phyloP scores from a whole-genome alignment of 1,284 basidiomycete genomes.

The Malassezia sp. region DNA sequence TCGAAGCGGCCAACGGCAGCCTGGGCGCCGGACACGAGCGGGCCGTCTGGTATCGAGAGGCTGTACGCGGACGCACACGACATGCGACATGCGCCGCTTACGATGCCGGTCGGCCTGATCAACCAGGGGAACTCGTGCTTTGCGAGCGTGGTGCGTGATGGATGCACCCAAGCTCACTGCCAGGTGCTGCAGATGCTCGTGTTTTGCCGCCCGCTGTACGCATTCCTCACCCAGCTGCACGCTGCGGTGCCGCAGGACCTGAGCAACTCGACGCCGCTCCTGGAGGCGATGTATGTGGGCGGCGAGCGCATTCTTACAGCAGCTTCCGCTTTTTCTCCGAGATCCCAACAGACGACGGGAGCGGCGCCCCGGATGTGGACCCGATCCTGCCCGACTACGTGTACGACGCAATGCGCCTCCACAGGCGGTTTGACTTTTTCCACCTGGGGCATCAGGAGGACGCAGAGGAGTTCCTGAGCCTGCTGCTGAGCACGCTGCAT shows the following conservation, averaged over 20 bases:
- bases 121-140: conserved; percentile 98
- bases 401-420: conserved; percentile 92
- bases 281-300: conserved; percentile 75
- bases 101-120: conserved; percentile 68
- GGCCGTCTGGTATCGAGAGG: neutral
- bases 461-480: conserved; percentile 96
- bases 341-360: conserved; percentile 14
- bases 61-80: conserved; percentile 20
- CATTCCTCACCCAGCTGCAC: conserved; percentile 64
- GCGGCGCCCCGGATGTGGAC: conserved; percentile 21
- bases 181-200: conserved; percentile 73
- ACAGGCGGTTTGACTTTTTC: conserved; percentile 88
- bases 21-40: neutral
- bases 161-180: neutral
- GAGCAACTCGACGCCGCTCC: conserved; percentile 58
- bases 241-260: conserved; percentile 51
- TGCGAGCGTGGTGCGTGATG: conserved; percentile 67
- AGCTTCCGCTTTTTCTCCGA: conserved; percentile 24
- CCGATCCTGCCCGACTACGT: conserved; percentile 77
- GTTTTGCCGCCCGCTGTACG: conserved; percentile 75
- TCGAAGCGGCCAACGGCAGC: too few species aligned
- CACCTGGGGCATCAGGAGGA: conserved; percentile 91
- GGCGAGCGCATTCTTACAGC: conserved; percentile 55
- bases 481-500: conserved; percentile 86
- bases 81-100: conserved; percentile 47